Evolutionary conservation across 1,139 yeast species (phyloP).

Genomic region (Candida sojae): DNA sequence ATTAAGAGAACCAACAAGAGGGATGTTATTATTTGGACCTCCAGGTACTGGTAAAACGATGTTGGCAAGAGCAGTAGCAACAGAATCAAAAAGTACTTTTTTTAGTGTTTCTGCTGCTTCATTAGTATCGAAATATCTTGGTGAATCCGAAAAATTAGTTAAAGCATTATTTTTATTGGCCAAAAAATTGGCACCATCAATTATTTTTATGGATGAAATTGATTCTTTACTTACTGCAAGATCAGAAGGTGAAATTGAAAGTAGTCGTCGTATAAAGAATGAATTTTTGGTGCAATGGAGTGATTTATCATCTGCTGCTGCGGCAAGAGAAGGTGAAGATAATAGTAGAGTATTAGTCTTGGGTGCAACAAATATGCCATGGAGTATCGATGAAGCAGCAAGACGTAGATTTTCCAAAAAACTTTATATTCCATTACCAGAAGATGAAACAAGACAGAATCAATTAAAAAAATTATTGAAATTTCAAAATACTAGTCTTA

Average conservation of each 20-base stretch:
- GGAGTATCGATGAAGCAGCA: conserved; percentile 99
- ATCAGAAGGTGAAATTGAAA: conserved; percentile 88
- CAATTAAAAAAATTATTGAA: conserved; percentile 72
- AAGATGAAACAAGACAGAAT: conserved; percentile 72
- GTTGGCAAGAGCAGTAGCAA: conserved; percentile 97
- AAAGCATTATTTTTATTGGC: conserved; percentile 87
- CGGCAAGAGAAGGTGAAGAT: conserved; percentile 63
- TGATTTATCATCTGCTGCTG: conserved; percentile 90
- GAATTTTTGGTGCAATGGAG: conserved; percentile 97
- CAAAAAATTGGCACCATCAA: conserved; percentile 84
- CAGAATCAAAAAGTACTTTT: conserved; percentile 92
- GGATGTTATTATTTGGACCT: conserved; percentile 95
- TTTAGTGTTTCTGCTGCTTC: conserved; percentile 92
- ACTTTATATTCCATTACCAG: conserved; percentile 95
- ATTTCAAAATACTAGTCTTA: conserved; percentile 74
- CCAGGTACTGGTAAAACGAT: conserved; percentile 99
- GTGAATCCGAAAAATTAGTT: conserved; percentile 93
- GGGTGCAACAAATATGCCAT: conserved; percentile 96
- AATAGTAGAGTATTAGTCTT: conserved; percentile 80
- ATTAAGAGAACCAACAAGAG: conserved; percentile 91
- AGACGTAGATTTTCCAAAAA: conserved; percentile 90
- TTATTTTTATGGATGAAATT: conserved; percentile 76
- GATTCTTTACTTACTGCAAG: conserved; percentile 87
- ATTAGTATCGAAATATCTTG: conserved; percentile 85
- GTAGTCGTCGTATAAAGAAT: conserved; percentile 87